Conservation (phyloP, 768 basidiomycete genomes). For the Krasilnikovozyma curviuscula region DNA sequence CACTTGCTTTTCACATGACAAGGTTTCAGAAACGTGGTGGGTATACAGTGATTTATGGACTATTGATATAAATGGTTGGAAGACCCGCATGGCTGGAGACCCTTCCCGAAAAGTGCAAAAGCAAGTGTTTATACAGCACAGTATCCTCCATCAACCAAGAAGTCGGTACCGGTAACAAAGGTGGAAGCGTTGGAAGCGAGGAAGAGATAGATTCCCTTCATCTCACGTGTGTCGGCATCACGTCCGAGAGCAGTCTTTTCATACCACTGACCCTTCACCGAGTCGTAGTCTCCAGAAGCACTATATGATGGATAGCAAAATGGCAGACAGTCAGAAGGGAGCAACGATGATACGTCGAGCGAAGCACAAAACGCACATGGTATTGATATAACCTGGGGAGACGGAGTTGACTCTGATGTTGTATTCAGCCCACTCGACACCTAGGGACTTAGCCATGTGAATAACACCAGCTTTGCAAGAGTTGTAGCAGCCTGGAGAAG, state of each 20-base stretch:
- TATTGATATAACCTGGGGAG: slow-evolving; percentile 12
- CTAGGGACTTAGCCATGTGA: slow-evolving; percentile 12
- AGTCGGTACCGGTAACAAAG: slow-evolving; percentile 7
- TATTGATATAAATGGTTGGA: no score
- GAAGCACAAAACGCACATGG: no score
- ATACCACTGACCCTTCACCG: slow-evolving; percentile 8
- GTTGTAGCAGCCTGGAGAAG: slow-evolving; percentile 9
- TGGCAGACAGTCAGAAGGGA: no score
- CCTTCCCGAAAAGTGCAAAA: no score
- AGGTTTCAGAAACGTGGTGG: no score
- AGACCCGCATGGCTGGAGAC: no score
- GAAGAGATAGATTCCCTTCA: slow-evolving; percentile 9
- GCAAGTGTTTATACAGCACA: no score
- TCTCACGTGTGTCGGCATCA: slow-evolving; percentile 6
- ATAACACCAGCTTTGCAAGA: slow-evolving; percentile 10
- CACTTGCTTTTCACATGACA: no score
- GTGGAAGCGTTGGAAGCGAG: slow-evolving; percentile 8
- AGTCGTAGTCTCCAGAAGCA: slow-evolving; percentile 8
- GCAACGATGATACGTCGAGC: no score
- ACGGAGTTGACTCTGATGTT: slow-evolving; percentile 9
- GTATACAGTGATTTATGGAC: no score
- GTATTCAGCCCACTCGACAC: slow-evolving; percentile 5
- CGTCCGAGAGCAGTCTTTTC: slow-evolving; percentile 8
- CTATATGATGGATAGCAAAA: no score
- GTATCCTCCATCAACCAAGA: slow-evolving; percentile 9